Conservation (phyloP, 2,329 filamentous ascomycete species). For the Fusarium devonianum region DNA sequence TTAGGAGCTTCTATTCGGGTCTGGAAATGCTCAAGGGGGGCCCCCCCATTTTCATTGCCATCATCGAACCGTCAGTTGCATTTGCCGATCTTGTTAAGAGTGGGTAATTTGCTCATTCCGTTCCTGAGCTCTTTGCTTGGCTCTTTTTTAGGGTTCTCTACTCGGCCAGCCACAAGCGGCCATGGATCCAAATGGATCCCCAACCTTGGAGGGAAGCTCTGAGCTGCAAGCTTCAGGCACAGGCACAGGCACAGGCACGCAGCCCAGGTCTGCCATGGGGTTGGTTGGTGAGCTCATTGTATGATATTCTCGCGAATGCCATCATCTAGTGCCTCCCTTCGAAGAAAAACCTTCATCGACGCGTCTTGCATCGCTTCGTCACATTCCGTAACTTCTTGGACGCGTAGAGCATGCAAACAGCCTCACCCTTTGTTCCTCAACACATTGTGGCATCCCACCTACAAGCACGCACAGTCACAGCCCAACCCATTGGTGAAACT, state of each 20-base stretch:
- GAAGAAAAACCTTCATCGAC: not conserved
- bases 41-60: slow-evolving; percentile 17
- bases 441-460: no score
- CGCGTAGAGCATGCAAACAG: not conserved
- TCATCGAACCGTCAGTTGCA: slow-evolving; percentile 7
- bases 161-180: not conserved
- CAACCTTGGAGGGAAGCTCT: slow-evolving; percentile 19
- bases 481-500: no score
- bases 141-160: no score
- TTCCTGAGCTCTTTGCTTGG: not conserved
- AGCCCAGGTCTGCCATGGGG: no score
- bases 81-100: not conserved
- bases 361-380: not conserved
- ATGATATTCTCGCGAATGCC: slow-evolving; percentile 5
- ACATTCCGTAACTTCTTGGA: not conserved
- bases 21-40: slow-evolving; percentile 5
- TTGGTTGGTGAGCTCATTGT: no score
- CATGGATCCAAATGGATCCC: no score
- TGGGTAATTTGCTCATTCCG: not conserved
- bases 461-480: no score
- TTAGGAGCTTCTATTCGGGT: slow-evolving; percentile 17
- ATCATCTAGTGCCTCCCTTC: not conserved
- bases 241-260: slow-evolving; percentile 17
- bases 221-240: slow-evolving; percentile 2
- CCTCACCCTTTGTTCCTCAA: not conserved